Base-by-base conservation (phyloP, 2,329 filamentous ascomycete genomes). In the Tolypocladium amazonense region DNA sequence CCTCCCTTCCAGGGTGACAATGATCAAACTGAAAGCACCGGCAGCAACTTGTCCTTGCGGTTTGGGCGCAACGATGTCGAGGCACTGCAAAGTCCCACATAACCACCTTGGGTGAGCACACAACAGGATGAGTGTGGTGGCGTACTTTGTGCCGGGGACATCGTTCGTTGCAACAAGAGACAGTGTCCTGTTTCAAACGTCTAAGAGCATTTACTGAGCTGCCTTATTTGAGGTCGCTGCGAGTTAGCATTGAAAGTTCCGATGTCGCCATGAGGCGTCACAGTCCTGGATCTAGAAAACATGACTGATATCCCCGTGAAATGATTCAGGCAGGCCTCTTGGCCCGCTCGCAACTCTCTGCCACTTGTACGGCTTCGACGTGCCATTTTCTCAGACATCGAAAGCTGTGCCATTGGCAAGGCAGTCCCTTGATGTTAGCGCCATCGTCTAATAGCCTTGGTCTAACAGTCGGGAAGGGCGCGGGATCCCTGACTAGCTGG, bases 401-500 rank as follows among this genome's bases (percentile, higher is more conserved):
- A 50, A 15, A 33, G n/a, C n/a, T n/a, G n/a, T n/a, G n/a, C n/a
- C 59, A 6, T 20, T 20, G 15, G 14, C 15, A 20, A 20, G 15
- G 38, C 15, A 39, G 38, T 39, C 56, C 5, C 11, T 47, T 7
- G 45, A 25, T 27, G 45, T 47, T 47, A 47, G 45, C 25, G 45
- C 45, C 45, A 27, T 27, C 45, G 45, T 25, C 23, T 30, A 14
- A n/a, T 50, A 18, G 25, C 25, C 14, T 30, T 30, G 45, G 45
- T 27, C 23, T 50, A 25, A 50, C 45, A 8, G 45, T 25, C 58
- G 58, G 52, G 50, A 45, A 43, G 38, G 58, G 52, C 52, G 52
- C 52, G 39, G 38, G 52, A 59, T 59, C 58, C 47, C 58, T 56
- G 58, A 33, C 39, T 56, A 59, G 58, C 27, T 11, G 27, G 27